phyloP scores from a whole-genome alignment of 148 eudicot genomes.

The Dianthus caryophyllus region DNA sequence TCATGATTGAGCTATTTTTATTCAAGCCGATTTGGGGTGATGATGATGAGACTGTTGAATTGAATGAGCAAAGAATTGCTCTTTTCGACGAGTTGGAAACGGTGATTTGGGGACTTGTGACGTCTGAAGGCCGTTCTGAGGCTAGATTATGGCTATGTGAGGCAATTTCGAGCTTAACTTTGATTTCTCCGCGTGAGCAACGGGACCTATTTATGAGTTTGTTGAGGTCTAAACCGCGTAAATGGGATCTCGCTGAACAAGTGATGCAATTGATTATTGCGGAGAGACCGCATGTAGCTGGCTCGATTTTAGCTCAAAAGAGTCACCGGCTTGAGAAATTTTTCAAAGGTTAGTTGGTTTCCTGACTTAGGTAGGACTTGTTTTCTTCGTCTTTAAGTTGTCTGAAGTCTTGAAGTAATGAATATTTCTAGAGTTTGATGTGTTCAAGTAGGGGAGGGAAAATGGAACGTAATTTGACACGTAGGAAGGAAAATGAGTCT shows the following conservation, averaged over 20 bases:
- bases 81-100: conserved; percentile 51
- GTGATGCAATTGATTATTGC: conserved; percentile 68
- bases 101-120: conserved; percentile 44
- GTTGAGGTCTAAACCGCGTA: conserved; percentile 53
- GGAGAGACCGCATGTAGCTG: conserved; percentile 56
- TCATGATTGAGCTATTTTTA: conserved; percentile 63
- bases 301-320: conserved; percentile 60
- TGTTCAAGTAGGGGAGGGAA: background rate
- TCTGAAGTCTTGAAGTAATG: no score
- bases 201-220: conserved; percentile 53
- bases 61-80: conserved; percentile 34
- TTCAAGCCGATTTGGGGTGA: conserved; percentile 46
- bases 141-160: conserved; percentile 91
- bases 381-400: no score
- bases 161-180: conserved; percentile 49
- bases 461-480: no score
- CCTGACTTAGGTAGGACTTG: background rate
- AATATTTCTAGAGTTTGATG: no score
- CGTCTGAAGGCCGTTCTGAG: conserved; percentile 75
- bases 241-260: conserved; percentile 51
- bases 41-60: conserved; percentile 28
- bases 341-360: conserved; percentile 53
- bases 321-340: conserved; percentile 63
- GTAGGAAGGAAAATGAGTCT: background rate
- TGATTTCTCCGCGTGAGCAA: conserved; percentile 38